Base-by-base conservation (phyloP, 2,329 filamentous ascomycete species). In the Paraphoma chrysanthemicola region DNA sequence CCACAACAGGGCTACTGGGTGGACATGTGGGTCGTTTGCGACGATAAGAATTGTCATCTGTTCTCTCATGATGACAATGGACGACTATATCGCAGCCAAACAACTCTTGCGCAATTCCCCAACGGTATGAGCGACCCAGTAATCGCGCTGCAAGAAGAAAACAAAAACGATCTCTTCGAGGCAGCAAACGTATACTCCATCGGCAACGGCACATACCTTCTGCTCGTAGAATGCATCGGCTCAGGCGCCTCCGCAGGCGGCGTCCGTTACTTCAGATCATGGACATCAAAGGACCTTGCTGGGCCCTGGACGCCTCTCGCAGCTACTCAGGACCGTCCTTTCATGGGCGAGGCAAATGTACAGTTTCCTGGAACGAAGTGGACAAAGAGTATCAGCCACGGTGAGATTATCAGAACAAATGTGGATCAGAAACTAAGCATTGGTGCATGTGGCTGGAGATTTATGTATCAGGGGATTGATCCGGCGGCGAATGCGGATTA, bases 11-110 rank as follows among this genome's bases (percentile, higher is more conserved):
- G 77, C 7, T 77, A 77, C 61, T 80, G 78, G 77, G 76, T 79
- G 11, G 78, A 79, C 60, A 79, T 79, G 77, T 79, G 77, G 76
- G 72, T 78, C 23, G 77, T 80, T 48, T 80, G 77, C 66, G 77
- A 79, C 60, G 50, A 56, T 2, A 33, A 48, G 1, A 63, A 70
- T 54, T 79, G 77, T 62, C 71, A 79, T 56, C 70, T 79, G 23
- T 80, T 78, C 69, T 78, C 76, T 10, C 75, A 71, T 29, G 77
- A 79, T 54, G 77, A 79, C 62, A 79, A 79, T 50, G 78, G 77
- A 6, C 73, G 73, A 9, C 68, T 80, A 3, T 80, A 78, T 66
- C 77, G 77, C 45, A 74, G 72, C 12, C 64, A 76, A 48, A 79
- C 78, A 0, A 33, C 70, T 2, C 29, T 79, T 2, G 48, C 50